Evolutionary conservation across 2,329 filamentous ascomycete species (phyloP), one percentile per base, ranked within the genome.

Genomic region (Fusarium citri): DNA sequence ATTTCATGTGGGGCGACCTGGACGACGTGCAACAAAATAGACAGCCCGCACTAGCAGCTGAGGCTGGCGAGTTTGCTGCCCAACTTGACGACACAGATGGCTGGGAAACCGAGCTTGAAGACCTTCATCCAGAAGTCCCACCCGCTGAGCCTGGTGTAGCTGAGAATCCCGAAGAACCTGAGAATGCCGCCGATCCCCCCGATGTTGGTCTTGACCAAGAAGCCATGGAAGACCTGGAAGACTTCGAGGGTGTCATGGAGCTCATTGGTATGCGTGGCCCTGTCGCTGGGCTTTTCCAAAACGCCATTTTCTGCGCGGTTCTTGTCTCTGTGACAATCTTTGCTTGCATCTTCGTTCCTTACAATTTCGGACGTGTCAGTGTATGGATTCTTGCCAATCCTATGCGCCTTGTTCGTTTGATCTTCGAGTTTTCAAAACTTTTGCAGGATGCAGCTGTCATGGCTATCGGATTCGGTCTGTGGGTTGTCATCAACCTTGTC

Each of bases 251-350:
- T 1, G 93, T 99, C 55, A 90, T 99, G 84, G 96, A 99, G 78
- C 88, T 99, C 18, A 92, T 99, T 63, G 96, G 96, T 40, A 97
- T 99, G 92, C 93, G 97, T 76, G 96, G 96, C 0, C 96, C 96
- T 1, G 85, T 99, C 5, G 91, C 92, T 16, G 94, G 94, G 5
- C 86, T 99, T 8, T 89, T 98, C 72, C 96, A 99, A 76, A 99
- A 99, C 72, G 94, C 93, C 58, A 90, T 98, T 18, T 99, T 99
- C 80, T 97, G 95, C 77, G 91, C 92, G 10, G 91, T 98, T 47
- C 86, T 99, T 28, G 94, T 99, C 16, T 92, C 93, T 2, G 88
- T 95, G 54, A 97, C 94, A 16, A 89, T 99, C 43, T 91, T 94
- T 55, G 83, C 92, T 62, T 95, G 94, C 54, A 89, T 98, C 46